A percentile compares a stretch with the other conserved stretches of the same genome.
phyloP scores from a whole-genome alignment of 1,284 basidiomycete genomes.

The Ceratobasidium sp. region DNA sequence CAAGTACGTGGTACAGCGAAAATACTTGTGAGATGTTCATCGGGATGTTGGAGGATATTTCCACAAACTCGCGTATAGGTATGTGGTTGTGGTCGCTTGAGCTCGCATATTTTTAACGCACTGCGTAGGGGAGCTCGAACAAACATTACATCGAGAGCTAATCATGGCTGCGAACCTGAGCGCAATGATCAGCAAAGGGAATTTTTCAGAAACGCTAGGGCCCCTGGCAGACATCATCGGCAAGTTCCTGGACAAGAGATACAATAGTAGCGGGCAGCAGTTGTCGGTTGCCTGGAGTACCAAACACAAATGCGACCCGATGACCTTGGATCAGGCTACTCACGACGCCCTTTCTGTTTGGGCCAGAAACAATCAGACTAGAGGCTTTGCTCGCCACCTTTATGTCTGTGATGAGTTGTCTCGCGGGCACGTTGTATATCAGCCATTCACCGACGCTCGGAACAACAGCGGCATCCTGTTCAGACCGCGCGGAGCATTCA shows the following conservation, averaged over 20 bases:
- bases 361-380: neutral
- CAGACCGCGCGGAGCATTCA: neutral
- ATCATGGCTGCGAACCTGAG: constrained; percentile 6
- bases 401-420: neutral
- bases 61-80: constrained; percentile 36
- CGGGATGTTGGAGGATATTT: constrained; percentile 33
- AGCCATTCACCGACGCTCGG: neutral
- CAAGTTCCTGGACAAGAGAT: neutral
- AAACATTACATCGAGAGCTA: constrained; percentile 25
- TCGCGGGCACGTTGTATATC: neutral
- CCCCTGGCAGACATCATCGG: neutral
- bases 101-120: neutral
- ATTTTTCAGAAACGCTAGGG: neutral
- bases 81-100: neutral
- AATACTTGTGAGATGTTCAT: constrained; percentile 45
- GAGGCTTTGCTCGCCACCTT: neutral
- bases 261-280: neutral
- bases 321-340: neutral
- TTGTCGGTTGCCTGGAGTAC: neutral
- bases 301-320: neutral
- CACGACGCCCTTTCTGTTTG: neutral
- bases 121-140: constrained; percentile 16
- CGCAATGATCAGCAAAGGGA: neutral
- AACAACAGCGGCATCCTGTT: neutral
- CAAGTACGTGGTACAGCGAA: constrained; percentile 11